A percentile compares a stretch with the other conserved stretches of the same genome.
phyloP scores from a whole-genome alignment of 331 rosid genomes.

The Pyracantha coccinea region DNA sequence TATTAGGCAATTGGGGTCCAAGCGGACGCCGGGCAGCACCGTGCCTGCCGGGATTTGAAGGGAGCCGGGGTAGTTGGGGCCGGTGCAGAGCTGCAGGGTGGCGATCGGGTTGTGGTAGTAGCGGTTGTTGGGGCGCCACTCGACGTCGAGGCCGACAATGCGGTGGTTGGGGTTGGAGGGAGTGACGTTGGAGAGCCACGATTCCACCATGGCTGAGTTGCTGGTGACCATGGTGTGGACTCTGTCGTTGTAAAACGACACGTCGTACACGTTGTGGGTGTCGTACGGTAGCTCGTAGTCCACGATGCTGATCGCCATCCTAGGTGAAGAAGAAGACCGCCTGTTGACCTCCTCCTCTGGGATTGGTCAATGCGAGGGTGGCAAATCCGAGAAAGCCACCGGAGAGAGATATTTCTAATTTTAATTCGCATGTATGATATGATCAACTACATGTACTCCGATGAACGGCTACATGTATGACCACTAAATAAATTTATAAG shows the following conservation, averaged over 20 bases:
- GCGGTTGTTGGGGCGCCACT: constrained; percentile 66
- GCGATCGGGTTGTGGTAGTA: constrained; percentile 29
- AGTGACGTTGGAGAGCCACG: constrained; percentile 38
- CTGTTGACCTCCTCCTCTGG: neutral
- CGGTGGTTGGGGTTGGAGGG: neutral
- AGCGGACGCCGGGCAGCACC: neutral
- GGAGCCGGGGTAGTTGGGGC: neutral
- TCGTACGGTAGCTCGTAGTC: constrained; percentile 23
- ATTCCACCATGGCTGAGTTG: constrained; percentile 28
- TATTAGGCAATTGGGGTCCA: constrained; percentile 43
- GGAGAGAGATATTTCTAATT: too few relatives aligned
- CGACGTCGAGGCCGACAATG: constrained; percentile 57
- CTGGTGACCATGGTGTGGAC: constrained; percentile 47
- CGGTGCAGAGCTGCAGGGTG: constrained; percentile 45
- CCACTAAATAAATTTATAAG: too few relatives aligned
- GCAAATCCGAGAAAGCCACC: too few relatives aligned
- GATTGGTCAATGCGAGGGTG: neutral
- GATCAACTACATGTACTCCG: too few relatives aligned
- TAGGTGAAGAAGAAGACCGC: neutral
- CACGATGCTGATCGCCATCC: constrained; percentile 11
- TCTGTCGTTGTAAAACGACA: constrained; percentile 14
- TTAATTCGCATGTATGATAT: too few relatives aligned
- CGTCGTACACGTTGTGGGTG: constrained; percentile 45
- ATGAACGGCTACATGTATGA: too few relatives aligned
- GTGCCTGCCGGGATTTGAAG: neutral